Percentiles rank a stretch among this genome's conserved stretches.
Evolutionary conservation across 208 protist species (phyloP).

Genomic region (Crithidia acanthocephali): DNA sequence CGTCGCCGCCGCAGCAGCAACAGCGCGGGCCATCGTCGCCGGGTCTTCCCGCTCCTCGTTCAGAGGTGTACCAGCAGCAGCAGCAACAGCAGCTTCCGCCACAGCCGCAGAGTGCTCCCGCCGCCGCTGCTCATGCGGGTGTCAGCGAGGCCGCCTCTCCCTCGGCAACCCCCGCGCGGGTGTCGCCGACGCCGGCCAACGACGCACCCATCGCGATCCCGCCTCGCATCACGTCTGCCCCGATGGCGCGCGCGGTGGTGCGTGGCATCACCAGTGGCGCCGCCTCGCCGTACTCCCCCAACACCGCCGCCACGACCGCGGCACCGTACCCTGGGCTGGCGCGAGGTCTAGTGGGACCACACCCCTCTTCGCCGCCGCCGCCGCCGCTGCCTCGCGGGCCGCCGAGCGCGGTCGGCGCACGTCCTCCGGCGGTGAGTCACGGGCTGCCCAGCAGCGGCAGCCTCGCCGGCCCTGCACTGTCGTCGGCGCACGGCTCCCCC

Average conservation of each 20-base stretch:
- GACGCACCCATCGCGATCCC: slow-evolving; percentile 20
- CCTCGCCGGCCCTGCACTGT: neutral
- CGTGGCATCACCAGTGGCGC: neutral
- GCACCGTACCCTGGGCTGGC: slow-evolving; percentile 15
- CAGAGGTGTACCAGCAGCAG: slow-evolving; percentile 19
- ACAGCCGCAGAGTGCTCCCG: neutral
- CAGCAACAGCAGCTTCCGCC: slow-evolving; percentile 13
- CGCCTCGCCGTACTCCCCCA: slow-evolving; percentile 14
- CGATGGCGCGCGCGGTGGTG: slow-evolving; percentile 27
- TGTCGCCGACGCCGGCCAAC: slow-evolving; percentile 3
- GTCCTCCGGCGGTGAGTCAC: neutral
- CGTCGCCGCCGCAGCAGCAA: slow-evolving; percentile 1
- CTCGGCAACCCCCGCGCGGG: neutral
- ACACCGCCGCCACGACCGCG: slow-evolving; percentile 1
- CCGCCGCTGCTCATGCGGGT: neutral
- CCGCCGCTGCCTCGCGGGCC: slow-evolving; percentile 17
- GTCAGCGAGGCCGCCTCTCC: slow-evolving; percentile 3
- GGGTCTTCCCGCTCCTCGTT: slow-evolving; percentile 26
- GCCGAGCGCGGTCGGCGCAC: neutral
- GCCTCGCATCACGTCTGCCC: slow-evolving; percentile 33
- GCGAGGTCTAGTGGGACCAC: slow-evolving; percentile 4
- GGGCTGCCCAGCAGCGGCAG: slow-evolving; percentile 4
- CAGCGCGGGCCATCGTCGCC: slow-evolving; percentile 27
- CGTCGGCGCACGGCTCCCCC: slow-evolving; percentile 3
- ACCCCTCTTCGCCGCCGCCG: neutral